Evolutionary conservation across 257 asterid species (phyloP).

Genomic region (Ilex aquifolium): DNA sequence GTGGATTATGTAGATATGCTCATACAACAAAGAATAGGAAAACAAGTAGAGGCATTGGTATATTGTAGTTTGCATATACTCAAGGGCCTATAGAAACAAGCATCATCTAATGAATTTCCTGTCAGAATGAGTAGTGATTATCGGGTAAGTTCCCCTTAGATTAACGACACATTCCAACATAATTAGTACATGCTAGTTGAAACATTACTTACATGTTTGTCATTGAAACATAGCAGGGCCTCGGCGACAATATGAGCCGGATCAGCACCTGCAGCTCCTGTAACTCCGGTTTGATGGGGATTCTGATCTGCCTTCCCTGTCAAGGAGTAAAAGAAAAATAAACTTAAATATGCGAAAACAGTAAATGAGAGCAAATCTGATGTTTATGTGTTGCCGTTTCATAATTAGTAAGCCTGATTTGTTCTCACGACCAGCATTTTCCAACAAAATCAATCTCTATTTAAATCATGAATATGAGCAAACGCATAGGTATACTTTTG

Average conservation of each 20-base stretch:
- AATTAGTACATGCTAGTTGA: background rate
- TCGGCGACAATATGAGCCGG: constrained; percentile 37
- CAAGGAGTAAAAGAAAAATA: constrained; percentile 5
- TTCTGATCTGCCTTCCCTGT: constrained; percentile 42
- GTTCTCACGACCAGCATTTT: no score
- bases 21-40: background rate
- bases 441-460: no score
- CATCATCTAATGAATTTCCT: no score
- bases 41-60: background rate
- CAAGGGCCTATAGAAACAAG: no score
- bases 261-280: constrained; percentile 14
- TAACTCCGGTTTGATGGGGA: constrained; percentile 51
- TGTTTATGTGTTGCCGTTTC: no score
- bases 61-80: no score
- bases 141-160: no score
- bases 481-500: no score
- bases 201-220: constrained; percentile 39
- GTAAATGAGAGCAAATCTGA: background rate
- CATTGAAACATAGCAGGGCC: constrained; percentile 61
- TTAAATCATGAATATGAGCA: no score
- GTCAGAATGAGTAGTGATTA: no score
- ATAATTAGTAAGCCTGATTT: no score
- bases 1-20: no score
- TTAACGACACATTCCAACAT: background rate
- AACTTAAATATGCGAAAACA: background rate